phyloP scores from a whole-genome alignment of 2,329 filamentous ascomycete species.

The Eurotiales sp. region DNA sequence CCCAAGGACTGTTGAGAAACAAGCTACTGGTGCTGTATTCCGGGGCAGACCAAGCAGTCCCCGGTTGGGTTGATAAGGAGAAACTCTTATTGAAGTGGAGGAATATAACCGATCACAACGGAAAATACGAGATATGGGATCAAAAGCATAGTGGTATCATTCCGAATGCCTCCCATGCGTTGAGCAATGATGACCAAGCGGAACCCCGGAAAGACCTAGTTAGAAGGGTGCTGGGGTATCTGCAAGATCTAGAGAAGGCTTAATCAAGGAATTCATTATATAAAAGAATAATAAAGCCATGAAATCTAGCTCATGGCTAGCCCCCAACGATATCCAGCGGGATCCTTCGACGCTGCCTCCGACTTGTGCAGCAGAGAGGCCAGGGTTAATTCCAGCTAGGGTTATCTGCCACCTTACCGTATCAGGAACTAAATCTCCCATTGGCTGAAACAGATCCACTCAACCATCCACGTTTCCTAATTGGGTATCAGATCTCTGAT shows the following conservation, averaged over 20 bases:
- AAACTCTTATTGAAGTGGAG: conserved; percentile 56
- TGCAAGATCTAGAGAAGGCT: conserved; percentile 25
- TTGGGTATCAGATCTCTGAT: not conserved
- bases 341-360: too few relatives aligned
- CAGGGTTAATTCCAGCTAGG: too few relatives aligned
- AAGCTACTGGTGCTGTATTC: conserved; percentile 61
- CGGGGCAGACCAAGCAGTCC: conserved; percentile 63
- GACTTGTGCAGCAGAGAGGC: too few relatives aligned
- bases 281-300: not conserved
- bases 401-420: not conserved
- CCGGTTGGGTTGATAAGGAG: conserved; percentile 54
- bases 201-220: conserved; percentile 47
- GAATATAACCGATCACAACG: conserved; percentile 49
- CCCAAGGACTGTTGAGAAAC: conserved; percentile 38
- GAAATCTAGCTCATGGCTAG: too few relatives aligned
- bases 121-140: conserved; percentile 27
- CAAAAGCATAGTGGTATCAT: conserved; percentile 19
- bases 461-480: not conserved
- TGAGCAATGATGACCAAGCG: conserved; percentile 34
- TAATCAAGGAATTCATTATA: not conserved
- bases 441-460: not conserved
- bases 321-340: too few relatives aligned
- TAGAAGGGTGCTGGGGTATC: conserved; percentile 49
- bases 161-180: conserved; percentile 30
- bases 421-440: conserved; percentile 8